Conservation (phyloP, 176 grass and related monocot species). For the Oryza glumipatula region DNA sequence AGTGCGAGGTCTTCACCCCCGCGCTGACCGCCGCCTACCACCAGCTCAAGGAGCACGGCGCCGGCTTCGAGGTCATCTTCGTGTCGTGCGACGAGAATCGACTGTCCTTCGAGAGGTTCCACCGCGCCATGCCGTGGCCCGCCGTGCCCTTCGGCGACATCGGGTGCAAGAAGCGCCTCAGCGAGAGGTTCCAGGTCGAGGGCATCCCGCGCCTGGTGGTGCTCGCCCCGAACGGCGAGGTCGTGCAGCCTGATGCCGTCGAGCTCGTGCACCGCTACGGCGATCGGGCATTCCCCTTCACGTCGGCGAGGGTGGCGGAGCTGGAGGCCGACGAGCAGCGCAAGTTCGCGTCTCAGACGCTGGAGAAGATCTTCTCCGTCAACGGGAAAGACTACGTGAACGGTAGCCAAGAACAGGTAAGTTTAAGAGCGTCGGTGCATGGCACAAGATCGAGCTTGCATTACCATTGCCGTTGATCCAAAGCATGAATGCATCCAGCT, state of each 20-base stretch:
- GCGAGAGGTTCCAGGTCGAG: conserved; percentile 59
- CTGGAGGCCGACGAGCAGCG: conserved; percentile 54
- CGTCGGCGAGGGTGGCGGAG: conserved; percentile 51
- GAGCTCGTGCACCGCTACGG: conserved; percentile 59
- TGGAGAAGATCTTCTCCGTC: conserved; percentile 63
- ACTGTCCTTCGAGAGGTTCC: conserved; percentile 66
- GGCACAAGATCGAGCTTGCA: neutral
- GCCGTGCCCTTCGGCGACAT: conserved; percentile 64
- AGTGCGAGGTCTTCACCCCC: conserved; percentile 65
- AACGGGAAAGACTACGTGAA: conserved; percentile 54
- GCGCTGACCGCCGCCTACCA: conserved; percentile 53
- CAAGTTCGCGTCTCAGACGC: conserved; percentile 66
- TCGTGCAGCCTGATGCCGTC: conserved; percentile 41
- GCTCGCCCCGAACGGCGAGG: conserved; percentile 31
- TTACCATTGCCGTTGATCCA: conserved; percentile 13
- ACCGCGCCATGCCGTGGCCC: conserved; percentile 65
- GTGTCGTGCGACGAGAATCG: conserved; percentile 69
- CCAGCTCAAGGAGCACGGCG: conserved; percentile 34
- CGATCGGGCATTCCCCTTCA: conserved; percentile 62
- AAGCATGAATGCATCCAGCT: conserved; percentile 32
- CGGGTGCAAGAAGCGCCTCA: conserved; percentile 56
- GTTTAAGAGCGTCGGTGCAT: neutral
- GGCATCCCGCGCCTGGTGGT: conserved; percentile 68
- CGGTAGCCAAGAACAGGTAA: conserved; percentile 39
- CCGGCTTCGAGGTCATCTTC: conserved; percentile 59